Conservation (phyloP, 2,329 filamentous ascomycete genomes). For the Fusarium mangiferae region DNA sequence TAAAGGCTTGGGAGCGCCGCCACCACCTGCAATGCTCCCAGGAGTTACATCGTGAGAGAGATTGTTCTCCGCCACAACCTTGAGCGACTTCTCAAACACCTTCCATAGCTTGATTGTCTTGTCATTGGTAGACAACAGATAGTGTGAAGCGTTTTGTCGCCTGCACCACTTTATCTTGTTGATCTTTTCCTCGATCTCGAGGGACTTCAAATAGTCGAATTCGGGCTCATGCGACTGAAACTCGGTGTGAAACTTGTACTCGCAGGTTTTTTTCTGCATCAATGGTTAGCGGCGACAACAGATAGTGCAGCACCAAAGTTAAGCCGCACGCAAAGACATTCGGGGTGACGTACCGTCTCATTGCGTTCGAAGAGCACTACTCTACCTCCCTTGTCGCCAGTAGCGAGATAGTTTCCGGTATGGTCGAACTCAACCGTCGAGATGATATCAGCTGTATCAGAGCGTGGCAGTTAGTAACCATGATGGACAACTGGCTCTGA, state of each 20-base stretch:
- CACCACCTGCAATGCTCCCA: constrained; percentile 75
- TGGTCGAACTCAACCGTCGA: constrained; percentile 92
- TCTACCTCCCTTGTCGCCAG: constrained; percentile 88
- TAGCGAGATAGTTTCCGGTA: constrained; percentile 88
- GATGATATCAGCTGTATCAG: constrained; percentile 80
- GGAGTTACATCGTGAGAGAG: constrained; percentile 94
- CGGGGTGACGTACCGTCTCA: constrained; percentile 77
- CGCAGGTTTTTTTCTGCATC: constrained; percentile 96
- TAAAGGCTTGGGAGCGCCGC: constrained; percentile 78
- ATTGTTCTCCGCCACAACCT: constrained; percentile 99
- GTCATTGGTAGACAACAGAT: constrained; percentile 97
- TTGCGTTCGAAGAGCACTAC: constrained; percentile 92
- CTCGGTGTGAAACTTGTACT: constrained; percentile 99
- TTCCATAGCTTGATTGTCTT: constrained; percentile 99
- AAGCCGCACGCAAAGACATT: not conserved
- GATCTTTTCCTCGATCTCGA: constrained; percentile 99
- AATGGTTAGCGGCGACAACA: constrained; percentile 22
- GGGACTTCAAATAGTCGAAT: constrained; percentile 98
- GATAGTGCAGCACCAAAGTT: not conserved
- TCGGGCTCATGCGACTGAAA: constrained; percentile 99
- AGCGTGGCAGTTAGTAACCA: constrained; percentile 36
- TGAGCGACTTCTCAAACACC: constrained; percentile 98
- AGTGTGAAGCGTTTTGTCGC: constrained; percentile 97
- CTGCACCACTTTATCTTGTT: constrained; percentile 99
- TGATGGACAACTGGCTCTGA: constrained; percentile 20